Evolutionary conservation across 345 rosid genomes (phyloP).

Genomic region (Brassica juncea): DNA sequence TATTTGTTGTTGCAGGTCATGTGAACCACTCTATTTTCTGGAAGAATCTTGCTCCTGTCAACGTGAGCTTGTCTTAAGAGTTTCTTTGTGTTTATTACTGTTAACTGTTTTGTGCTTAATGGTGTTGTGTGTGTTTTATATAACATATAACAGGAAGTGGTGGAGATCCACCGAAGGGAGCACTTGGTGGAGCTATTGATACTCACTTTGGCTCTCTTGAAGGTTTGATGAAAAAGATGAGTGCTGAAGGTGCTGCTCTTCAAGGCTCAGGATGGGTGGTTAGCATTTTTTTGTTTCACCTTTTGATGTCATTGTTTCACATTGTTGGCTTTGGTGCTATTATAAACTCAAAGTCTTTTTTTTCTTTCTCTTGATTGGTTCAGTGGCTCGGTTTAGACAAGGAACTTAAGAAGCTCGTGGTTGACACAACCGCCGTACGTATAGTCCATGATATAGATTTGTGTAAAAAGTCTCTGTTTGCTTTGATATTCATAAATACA

Average conservation of each 20-base stretch:
- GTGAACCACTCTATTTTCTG: conserved; percentile 92
- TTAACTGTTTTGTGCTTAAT: conserved; percentile 10
- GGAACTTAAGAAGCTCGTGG: conserved; percentile 78
- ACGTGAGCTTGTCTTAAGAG: conserved; percentile 48
- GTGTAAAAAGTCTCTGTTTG: too few relatives aligned
- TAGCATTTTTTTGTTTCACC: conserved; percentile 33
- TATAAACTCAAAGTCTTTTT: neutral
- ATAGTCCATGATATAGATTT: neutral
- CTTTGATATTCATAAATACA: neutral
- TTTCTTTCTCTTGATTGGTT: conserved; percentile 5
- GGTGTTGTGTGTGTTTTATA: neutral
- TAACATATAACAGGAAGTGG: conserved; percentile 66
- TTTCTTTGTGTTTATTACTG: neutral
- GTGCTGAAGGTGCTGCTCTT: conserved; percentile 86
- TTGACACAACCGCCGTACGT: conserved; percentile 79
- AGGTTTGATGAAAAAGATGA: conserved; percentile 72
- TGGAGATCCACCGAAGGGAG: conserved; percentile 81
- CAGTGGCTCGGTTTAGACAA: conserved; percentile 96
- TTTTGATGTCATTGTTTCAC: neutral
- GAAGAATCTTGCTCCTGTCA: conserved; percentile 76
- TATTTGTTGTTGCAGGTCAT: conserved; percentile 60
- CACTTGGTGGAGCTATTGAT: conserved; percentile 80
- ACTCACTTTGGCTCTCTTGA: conserved; percentile 79
- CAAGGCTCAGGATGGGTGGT: conserved; percentile 99
- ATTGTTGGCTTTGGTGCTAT: neutral